Base-by-base conservation (phyloP, 2,329 filamentous ascomycete species). In the Delphinella strobiligena region DNA sequence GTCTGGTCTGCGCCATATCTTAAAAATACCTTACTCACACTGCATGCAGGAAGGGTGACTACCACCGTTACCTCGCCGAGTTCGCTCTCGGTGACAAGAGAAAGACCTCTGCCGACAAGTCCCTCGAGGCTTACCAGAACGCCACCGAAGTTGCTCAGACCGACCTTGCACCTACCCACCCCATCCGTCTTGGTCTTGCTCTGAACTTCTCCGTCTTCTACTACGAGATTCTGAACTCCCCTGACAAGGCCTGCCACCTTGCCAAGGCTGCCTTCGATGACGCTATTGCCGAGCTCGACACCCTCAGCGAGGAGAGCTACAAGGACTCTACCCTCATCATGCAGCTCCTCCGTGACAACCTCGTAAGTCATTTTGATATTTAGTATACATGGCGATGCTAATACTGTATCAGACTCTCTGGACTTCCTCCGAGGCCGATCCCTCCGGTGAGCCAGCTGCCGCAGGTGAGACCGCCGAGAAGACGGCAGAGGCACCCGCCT, bases 121-220 rank as follows among this genome's bases (percentile, higher is more conserved):
- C 89, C 39, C 85, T 93, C 55, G 88, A 94, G 74, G 89, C 89
- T 47, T 96, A 96, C 83, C 94, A 95, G 71, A 76, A 78, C 61
- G 85, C 86, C 58, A 93, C 85, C 60, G 85, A 93, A 65, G 83
- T 93, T 56, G 85, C 86, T 48, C 78, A 84, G 63, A 89, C 83
- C 54, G 85, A 91, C 65, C 79, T 93, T 53, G 81, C 86, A 48
- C 86, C 86, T 48, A 93, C 86, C 43, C 86, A 93, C 74, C 86
- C 86, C 60, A 93, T 93, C 68, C 85, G 86, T 59, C 82, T 93
- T 50, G 86, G 86, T 62, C 78, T 93, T 51, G 86, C 86, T 55
- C 75, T 93, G 52, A 93, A 93, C 80, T 93, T 93, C 75, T 94
- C 88, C 51, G 88, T 95, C 60, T 96, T 95, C 77, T 96, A 96